phyloP scores from a whole-genome alignment of 2,329 filamentous ascomycete species.

The Nigrograna mackinnonii region DNA sequence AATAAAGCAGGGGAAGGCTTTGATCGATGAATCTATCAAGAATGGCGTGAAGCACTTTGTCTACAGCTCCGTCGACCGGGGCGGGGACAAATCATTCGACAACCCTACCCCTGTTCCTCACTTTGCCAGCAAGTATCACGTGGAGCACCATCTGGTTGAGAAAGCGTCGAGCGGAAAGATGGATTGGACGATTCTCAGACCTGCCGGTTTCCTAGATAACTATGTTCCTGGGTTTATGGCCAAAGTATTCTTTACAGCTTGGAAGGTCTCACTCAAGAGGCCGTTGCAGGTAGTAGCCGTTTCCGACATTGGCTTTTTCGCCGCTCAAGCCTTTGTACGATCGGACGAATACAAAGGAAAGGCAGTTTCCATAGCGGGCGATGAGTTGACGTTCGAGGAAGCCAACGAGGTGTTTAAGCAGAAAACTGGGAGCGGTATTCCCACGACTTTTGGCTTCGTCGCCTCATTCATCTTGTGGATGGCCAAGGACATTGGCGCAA shows the following conservation, averaged over 20 bases:
- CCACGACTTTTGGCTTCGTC: conserved; percentile 42
- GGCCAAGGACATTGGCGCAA: too few species aligned
- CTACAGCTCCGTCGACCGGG: conserved; percentile 40
- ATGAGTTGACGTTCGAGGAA: conserved; percentile 48
- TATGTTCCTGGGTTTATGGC: conserved; percentile 40
- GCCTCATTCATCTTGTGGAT: too few species aligned
- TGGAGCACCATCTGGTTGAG: conserved; percentile 61
- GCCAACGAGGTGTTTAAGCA: conserved; percentile 47
- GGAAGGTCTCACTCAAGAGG: conserved; percentile 20
- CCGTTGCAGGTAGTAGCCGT: conserved; percentile 34
- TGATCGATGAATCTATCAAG: conserved; percentile 33
- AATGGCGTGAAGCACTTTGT: conserved; percentile 38
- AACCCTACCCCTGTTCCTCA: conserved; percentile 60
- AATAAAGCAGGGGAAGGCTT: conserved; percentile 35
- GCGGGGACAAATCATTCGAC: conserved; percentile 45
- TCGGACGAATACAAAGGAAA: conserved; percentile 45
- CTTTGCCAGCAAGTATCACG: conserved; percentile 61
- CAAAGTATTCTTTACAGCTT: conserved; percentile 15
- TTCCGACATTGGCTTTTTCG: conserved; percentile 54
- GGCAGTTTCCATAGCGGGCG: conserved; percentile 51
- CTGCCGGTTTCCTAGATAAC: conserved; percentile 64
- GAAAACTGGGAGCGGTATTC: conserved; percentile 45
- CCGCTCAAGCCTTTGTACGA: conserved; percentile 49
- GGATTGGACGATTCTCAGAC: conserved; percentile 62
- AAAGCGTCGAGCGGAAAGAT: conserved; percentile 44